Evolutionary conservation across 345 rosid species (phyloP), one percentile per base, ranked within the genome.

Genomic region (Eucalyptus polyanthemos): DNA sequence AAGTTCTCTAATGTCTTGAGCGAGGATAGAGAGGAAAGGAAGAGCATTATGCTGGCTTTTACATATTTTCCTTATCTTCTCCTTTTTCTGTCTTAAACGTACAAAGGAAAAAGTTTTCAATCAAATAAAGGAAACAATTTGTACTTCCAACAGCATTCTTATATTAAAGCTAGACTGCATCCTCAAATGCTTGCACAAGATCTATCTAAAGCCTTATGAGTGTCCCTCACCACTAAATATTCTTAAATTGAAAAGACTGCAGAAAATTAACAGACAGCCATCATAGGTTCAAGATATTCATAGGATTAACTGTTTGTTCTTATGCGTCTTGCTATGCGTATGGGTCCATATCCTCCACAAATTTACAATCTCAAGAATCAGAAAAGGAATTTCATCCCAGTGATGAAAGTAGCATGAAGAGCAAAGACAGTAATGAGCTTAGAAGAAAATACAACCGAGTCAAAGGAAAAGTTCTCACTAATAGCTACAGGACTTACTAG

Each of bases 21-120:
- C 99, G 44, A 98, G 99, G 87, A 96, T 92, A 34, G 97, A 95
- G 90, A 98, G 98, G 58, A 90, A 90, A n/a, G 98, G 99, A 88
- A 94, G 96, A 86, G 93, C 94, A 91, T 88, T 95, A 29, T 89
- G 95, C 90, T 94, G 93, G 92, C 93, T 90, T 91, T 93, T 97
- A 54, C 95, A 92, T 10, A 91, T 88, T n/a, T 90, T 90, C 92
- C 94, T 95, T 92, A 94, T 93, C 91, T 92, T 94, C 91, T 92
- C 97, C 95, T 93, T 95, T 90, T 94, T 94, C 99, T 98, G 92
- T 93, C 89, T 88, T 90, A 86, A 89, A 91, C 88, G 37, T 86
- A 67, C 80, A 87, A n/a, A 80, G 76, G 87, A 87, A 76, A 88
- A 91, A 67, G 31, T 31, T 80, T 76, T 90, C 86, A 80, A 89